Conservation (phyloP, 495 filamentous ascomycete genomes). For the Aspergillus egyptiacus region DNA sequence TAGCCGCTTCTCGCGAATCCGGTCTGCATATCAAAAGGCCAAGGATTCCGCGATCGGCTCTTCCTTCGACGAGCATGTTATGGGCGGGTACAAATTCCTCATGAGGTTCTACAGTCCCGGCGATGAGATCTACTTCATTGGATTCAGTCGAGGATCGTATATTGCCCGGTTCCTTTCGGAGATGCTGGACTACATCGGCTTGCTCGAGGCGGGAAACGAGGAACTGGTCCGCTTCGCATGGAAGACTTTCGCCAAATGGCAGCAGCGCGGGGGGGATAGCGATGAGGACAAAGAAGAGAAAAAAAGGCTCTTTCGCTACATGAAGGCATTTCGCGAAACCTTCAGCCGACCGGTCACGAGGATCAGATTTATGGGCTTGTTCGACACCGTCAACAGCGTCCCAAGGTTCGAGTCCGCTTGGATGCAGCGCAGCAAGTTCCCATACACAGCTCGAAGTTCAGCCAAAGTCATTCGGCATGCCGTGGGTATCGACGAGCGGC, state of each 20-base stretch:
- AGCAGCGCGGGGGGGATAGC: slow-evolving; percentile 55
- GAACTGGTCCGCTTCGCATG: slow-evolving; percentile 74
- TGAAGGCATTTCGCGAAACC: slow-evolving; percentile 80
- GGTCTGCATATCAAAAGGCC: slow-evolving; percentile 72
- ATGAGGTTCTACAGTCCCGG: slow-evolving; percentile 74
- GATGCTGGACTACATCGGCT: slow-evolving; percentile 73
- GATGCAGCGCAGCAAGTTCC: slow-evolving; percentile 78
- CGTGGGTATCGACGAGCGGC: slow-evolving; percentile 71
- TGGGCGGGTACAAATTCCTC: slow-evolving; percentile 74
- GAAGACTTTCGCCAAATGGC: slow-evolving; percentile 84
- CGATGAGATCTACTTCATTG: slow-evolving; percentile 70
- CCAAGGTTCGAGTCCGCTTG: slow-evolving; percentile 77
- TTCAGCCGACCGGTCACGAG: slow-evolving; percentile 72
- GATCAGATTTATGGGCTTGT: slow-evolving; percentile 50
- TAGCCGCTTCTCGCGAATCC: slow-evolving; percentile 54
- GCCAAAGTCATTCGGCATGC: slow-evolving; percentile 67
- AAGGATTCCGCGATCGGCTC: slow-evolving; percentile 82
- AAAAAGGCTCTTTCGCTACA: slow-evolving; percentile 64
- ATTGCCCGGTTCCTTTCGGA: slow-evolving; percentile 74
- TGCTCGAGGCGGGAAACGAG: slow-evolving; percentile 70
- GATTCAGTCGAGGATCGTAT: slow-evolving; percentile 73
- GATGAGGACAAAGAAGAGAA: slow-evolving; percentile 53
- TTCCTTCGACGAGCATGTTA: slow-evolving; percentile 74
- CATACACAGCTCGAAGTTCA: slow-evolving; percentile 73
- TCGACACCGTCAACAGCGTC: slow-evolving; percentile 67